Evolutionary conservation across 2,329 filamentous ascomycete genomes (phyloP), one percentile per base, ranked within the genome.

Genomic region (Fusarium nisikadoi): DNA sequence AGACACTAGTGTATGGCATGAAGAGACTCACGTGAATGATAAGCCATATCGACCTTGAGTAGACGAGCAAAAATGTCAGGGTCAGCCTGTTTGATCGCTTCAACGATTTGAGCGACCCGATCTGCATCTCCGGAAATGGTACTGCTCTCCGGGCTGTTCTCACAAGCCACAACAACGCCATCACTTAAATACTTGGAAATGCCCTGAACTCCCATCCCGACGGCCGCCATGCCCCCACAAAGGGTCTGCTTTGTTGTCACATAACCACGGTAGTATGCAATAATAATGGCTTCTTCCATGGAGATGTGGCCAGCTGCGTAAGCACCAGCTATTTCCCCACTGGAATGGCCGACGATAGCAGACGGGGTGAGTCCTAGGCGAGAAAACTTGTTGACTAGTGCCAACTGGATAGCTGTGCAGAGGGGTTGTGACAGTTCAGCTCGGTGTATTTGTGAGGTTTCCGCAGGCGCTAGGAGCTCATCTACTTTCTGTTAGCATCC

Each of bases 331-430:
- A 72, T 72, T n/a, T 72, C 70, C 0, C 70, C 70, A 14, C 63
- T 68, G 1, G 70, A 72, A 25, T 72, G 70, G 5, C 70, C 70
- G 5, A 72, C 52, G 5, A 57, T 38, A 13, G 50, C 68, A 38
- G 17, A 2, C 0, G 67, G 56, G 0, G 6, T 6, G 0, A 72
- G 17, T 1, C 47, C 42, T 0, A 57, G 4, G 4, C 11, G 11
- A 2, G 42, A 12, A 3, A 72, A 36, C 14, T 13, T 52, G 36
- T 65, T 63, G 13, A 71, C 52, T 7, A 72, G 39, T 0, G 59
- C 63, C 12, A 72, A 2, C 20, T 72, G 68, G 1, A 71, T 50
- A 0, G 70, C 64, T 0, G 70, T 71, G 9, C 63, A 71, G 3
- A 72, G 56, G 6, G 70, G 70, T 9, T 72, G 69, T 8, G 67